Evolutionary conservation across 805 yeast genomes (phyloP), one percentile per base, ranked within the genome.

Genomic region (Clavispora vitiphila): DNA sequence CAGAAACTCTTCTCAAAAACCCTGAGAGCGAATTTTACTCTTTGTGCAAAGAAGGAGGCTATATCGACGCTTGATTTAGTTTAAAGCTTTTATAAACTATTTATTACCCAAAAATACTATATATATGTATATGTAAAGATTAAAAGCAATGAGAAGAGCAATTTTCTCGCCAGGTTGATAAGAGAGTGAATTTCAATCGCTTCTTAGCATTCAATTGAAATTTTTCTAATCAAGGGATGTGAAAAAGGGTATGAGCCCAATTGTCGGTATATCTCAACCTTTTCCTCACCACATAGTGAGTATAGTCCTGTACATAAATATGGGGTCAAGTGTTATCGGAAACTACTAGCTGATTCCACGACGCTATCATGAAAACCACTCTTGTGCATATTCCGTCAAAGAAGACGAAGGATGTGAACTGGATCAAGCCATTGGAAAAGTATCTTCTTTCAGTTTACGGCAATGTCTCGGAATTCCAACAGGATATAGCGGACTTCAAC

Each of bases 401-500:
- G 51, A 62, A 64, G 23, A 76, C 88, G 0, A 77, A 74, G 23
- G 79, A 72, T 12, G 63, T 78, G 45, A 85, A 81, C 57, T 87
- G 95, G 95, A 48, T 63, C 0, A 62, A 71, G 14, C 82, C 89
- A 0, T 62, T 87, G 47, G 73, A 71, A 48, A 56, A 67, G 7
- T 86, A 82, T 45, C 69, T 87, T 30, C 58, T 72, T 14, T 67
- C 77, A 7, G 62, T 80, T 0, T 87, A 86, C 56, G 95, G 95
- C 10, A 62, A 70, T 12, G 70, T 75, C 27, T 62, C 71, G 8
- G 85, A 77, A 24, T 82, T 79, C 55, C 63, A 72, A 15, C 70
- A 69, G n/a, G 88, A 83, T 45, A 67, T 81, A 35, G 54, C 56
- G 23, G 53, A 66, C 9, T 72, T 87, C 55, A 72, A 80, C 54